phyloP scores from a whole-genome alignment of 352 stramenopile genomes.

The Phytopythium kandeliae region DNA sequence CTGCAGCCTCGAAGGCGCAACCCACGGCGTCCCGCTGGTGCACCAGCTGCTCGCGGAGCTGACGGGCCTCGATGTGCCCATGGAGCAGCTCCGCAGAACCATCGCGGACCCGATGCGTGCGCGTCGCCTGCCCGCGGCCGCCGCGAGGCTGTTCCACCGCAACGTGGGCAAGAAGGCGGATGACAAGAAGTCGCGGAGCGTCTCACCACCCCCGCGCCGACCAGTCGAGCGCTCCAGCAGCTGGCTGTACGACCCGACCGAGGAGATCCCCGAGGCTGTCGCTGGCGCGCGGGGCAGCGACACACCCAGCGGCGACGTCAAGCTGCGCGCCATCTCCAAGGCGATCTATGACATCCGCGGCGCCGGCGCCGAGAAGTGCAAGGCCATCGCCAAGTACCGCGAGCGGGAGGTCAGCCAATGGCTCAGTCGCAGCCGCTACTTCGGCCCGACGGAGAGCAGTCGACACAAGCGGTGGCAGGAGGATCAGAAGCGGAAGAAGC shows the following conservation, averaged over 20 bases:
- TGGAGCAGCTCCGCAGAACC: slow-evolving; percentile 5
- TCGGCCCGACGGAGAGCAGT: slow-evolving; percentile 72
- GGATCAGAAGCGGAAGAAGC: slow-evolving; percentile 54
- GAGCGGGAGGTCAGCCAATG: slow-evolving; percentile 47
- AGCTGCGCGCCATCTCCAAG: slow-evolving; percentile 66
- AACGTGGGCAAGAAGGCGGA: slow-evolving; percentile 6
- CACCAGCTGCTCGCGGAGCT: slow-evolving; percentile 19
- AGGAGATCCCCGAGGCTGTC: slow-evolving; percentile 21
- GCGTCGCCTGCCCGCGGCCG: slow-evolving; percentile 12
- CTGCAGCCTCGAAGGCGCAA: slow-evolving; percentile 16
- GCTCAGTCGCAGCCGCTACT: slow-evolving; percentile 67
- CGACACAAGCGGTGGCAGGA: slow-evolving; percentile 72
- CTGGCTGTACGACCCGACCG: slow-evolving; percentile 64
- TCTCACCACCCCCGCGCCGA: background rate
- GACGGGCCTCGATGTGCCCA: slow-evolving; percentile 8
- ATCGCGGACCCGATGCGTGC: slow-evolving; percentile 1
- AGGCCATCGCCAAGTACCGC: slow-evolving; percentile 43
- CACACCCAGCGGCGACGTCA: slow-evolving; percentile 32
- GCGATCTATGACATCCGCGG: slow-evolving; percentile 73
- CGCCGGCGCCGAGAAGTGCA: slow-evolving; percentile 52
- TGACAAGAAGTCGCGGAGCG: slow-evolving; percentile 9
- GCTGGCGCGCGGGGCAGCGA: slow-evolving; percentile 1
- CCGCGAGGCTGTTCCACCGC: slow-evolving; percentile 5
- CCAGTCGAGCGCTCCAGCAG: slow-evolving; percentile 34
- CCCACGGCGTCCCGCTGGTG: slow-evolving; percentile 16